phyloP scores from a whole-genome alignment of 2,329 filamentous ascomycete genomes.

The Thielaviopsis ethacetica region DNA sequence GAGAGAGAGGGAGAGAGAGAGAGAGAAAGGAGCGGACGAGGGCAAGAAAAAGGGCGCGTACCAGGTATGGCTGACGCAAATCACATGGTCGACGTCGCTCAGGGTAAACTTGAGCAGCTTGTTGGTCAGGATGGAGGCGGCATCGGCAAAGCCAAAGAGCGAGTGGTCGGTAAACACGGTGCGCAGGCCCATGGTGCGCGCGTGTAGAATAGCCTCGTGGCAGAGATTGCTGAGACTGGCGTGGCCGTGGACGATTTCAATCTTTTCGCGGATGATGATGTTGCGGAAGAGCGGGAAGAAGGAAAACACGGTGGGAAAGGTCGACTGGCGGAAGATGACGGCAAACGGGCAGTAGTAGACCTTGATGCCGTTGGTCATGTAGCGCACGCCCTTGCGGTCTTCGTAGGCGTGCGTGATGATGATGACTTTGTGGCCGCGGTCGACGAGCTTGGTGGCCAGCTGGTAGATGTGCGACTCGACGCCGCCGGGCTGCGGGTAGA shows the following conservation, averaged over 20 bases:
- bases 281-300: constrained; percentile 97
- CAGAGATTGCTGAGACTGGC: constrained; percentile 84
- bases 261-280: constrained; percentile 83
- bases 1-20: too few species aligned
- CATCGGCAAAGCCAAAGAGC: constrained; percentile 92
- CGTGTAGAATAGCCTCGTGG: constrained; percentile 88
- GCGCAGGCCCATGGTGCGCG: constrained; percentile 83
- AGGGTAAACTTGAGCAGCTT: constrained; percentile 92
- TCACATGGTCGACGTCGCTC: constrained; percentile 94
- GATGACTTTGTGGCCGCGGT: constrained; percentile 94
- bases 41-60: constrained; percentile 32
- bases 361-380: constrained; percentile 93
- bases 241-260: constrained; percentile 97
- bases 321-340: constrained; percentile 84
- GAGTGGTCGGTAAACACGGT: constrained; percentile 98
- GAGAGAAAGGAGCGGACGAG: too few species aligned
- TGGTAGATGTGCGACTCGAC: constrained; percentile 99
- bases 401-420: constrained; percentile 93
- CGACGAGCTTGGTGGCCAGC: constrained; percentile 85
- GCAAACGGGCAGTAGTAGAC: constrained; percentile 96
- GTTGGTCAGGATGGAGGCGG: constrained; percentile 87
- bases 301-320: constrained; percentile 93
- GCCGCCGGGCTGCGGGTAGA: constrained; percentile 93
- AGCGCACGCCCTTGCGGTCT: constrained; percentile 79
- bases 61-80: constrained; percentile 98